These are phyloP conservation scores for Ilex aquifolium DNA, from an alignment of 257 asterid species.

Conservation along the genomic window DNA sequence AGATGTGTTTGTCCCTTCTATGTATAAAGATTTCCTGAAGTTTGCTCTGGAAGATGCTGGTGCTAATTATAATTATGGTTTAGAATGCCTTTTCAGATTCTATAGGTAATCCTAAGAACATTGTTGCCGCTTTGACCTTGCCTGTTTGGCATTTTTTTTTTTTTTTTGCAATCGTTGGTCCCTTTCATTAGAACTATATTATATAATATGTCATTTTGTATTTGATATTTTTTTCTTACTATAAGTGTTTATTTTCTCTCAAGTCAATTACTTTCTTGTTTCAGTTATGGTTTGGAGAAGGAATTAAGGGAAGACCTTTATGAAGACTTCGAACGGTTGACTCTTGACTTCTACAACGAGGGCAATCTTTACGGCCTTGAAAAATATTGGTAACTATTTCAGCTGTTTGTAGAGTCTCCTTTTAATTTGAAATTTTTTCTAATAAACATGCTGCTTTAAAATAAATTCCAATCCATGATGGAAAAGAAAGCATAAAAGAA, in stretches of 20 bases:
- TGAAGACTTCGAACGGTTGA: constrained; percentile 68
- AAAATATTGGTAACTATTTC: constrained; percentile 69
- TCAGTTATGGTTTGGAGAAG: constrained; percentile 89
- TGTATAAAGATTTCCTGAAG: constrained; percentile 80
- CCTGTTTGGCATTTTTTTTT: neutral
- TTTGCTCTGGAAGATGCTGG: constrained; percentile 90
- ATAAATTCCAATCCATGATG: no score
- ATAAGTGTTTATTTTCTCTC: neutral
- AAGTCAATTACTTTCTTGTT: constrained; percentile 6
- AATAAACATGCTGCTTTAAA: no score
- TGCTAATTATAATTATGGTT: constrained; percentile 73
- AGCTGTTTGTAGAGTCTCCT: no score
- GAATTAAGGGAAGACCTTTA: constrained; percentile 67
- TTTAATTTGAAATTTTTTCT: no score
- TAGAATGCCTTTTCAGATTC: constrained; percentile 88
- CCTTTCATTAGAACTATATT: neutral
- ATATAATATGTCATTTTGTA: constrained; percentile 1
- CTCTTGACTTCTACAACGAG: constrained; percentile 55
- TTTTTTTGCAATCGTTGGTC: constrained; percentile 6
- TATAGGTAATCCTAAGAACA: constrained; percentile 47
- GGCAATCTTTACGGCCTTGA: constrained; percentile 90
- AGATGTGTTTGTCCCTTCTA: constrained; percentile 60
- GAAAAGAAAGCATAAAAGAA: no score
- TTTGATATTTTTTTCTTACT: neutral
- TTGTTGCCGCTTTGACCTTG: neutral